Base-by-base conservation (phyloP, 2,329 filamentous ascomycete species). In the Calonectria pteridis region DNA sequence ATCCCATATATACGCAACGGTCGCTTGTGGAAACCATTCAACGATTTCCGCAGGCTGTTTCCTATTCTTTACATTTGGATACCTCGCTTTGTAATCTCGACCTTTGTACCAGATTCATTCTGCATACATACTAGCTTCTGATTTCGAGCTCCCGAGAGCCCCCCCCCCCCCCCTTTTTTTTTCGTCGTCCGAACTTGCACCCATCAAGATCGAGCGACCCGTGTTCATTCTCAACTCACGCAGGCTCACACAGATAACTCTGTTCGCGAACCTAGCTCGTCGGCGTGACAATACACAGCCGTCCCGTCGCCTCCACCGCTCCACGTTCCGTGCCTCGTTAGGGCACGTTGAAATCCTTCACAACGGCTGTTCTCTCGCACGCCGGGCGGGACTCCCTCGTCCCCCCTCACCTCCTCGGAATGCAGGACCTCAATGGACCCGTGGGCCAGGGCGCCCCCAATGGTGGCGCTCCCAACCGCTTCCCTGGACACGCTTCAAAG, bases 341-440 rank as follows among this genome's bases (percentile, higher is more conserved):
- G 77, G 84, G 89, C 90, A 89, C 91, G 89, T 89, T 85, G 87
- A 88, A 77, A 89, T 91, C 83, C 79, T 86, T 89, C 93, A 95
- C 91, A 91, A 96, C 94, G 94, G 94, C 94, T 89, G 92, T 94
- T 84, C 88, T 95, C 88, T 94, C 93, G 86, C 92, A 93, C 86
- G 89, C 89, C 86, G 88, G 91, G 88, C 92, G 93, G 94, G 94
- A 96, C 94, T 93, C 89, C 85, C 91, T 94, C 89, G 93, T 95
- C 93, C 94, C 93, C 87, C 93, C 93, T 90, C 94, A 95, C 89
- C 90, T 95, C 84, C 92, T 96, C 88, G 92, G 92, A 87, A 98
- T 98, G 96, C 96, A 98, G 91, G 94, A 94, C 86, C 92, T 95
- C 86, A 93, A 94, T 81, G 89, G 89, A 78, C 88, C 90, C 79